A percentile compares a stretch with the other conserved stretches of the same genome.
phyloP scores from a whole-genome alignment of 495 filamentous ascomycete species.

The Aspergillus biplanus region DNA sequence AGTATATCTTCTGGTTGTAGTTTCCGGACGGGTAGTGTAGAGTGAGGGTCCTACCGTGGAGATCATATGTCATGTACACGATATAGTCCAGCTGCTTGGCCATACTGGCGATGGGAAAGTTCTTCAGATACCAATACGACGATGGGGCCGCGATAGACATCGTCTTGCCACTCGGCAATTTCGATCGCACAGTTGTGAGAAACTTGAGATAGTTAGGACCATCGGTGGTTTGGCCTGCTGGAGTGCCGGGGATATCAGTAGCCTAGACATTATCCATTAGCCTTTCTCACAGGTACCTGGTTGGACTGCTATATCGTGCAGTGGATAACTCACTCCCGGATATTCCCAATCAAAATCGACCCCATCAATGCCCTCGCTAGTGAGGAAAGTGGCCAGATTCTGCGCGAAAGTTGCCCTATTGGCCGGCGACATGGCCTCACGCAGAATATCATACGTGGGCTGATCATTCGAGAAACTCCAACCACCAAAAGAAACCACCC shows the following conservation, averaged over 20 bases:
- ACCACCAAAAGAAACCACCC: conserved; percentile 48
- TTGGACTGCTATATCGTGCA: too few species aligned
- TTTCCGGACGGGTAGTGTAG: too few species aligned
- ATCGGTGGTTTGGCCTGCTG: conserved; percentile 25
- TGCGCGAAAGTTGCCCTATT: not conserved
- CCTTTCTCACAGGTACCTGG: too few species aligned
- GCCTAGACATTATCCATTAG: too few species aligned
- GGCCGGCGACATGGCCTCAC: conserved; percentile 25
- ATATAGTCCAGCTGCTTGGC: conserved; percentile 34
- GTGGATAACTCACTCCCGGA: too few species aligned
- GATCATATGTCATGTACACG: conserved; percentile 43
- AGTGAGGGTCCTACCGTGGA: too few species aligned
- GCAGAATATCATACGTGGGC: conserved; percentile 40
- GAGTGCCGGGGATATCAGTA: conserved; percentile 44
- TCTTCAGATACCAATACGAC: conserved; percentile 38
- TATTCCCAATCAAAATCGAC: conserved; percentile 16
- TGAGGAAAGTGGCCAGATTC: conserved; percentile 21
- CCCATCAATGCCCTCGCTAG: not conserved
- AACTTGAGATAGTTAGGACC: conserved; percentile 33
- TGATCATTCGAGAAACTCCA: conserved; percentile 48
- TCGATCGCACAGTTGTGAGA: conserved; percentile 17
- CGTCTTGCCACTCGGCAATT: conserved; percentile 3
- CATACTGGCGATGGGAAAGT: conserved; percentile 34
- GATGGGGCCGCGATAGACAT: conserved; percentile 29
- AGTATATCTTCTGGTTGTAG: too few species aligned